These are phyloP conservation scores for Typha latifolia DNA, from an alignment of 176 grass and related monocot species.

Conservation along the genomic window DNA sequence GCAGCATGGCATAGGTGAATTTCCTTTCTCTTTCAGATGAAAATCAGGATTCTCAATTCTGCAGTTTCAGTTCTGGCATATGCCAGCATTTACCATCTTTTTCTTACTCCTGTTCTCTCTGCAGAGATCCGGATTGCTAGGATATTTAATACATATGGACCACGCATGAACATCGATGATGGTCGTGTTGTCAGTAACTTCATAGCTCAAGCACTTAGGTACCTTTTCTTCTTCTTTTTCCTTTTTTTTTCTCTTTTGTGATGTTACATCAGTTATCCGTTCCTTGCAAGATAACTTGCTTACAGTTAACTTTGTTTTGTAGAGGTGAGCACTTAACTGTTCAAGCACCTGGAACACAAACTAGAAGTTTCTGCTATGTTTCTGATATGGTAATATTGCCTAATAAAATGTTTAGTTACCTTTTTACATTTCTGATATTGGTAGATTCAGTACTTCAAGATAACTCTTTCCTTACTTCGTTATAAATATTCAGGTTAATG, in stretches of 20 bases:
- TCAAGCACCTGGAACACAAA: slow-evolving; percentile 97
- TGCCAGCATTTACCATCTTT: neutral
- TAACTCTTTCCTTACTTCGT: slow-evolving; percentile 10
- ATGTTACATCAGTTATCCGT: slow-evolving; percentile 1
- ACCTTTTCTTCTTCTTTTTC: slow-evolving; percentile 29
- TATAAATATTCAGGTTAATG: slow-evolving; percentile 66
- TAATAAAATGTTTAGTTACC: neutral
- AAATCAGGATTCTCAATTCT: neutral
- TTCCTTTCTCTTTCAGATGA: neutral
- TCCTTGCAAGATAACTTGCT: neutral
- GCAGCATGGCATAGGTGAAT: slow-evolving; percentile 90
- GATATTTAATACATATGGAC: slow-evolving; percentile 99
- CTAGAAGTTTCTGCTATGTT: slow-evolving; percentile 97
- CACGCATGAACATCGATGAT: slow-evolving; percentile 99
- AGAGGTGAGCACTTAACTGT: slow-evolving; percentile 84
- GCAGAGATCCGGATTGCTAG: slow-evolving; percentile 96
- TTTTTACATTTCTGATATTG: neutral
- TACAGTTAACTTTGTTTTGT: slow-evolving; percentile 33
- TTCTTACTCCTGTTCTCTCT: neutral
- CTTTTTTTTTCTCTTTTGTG: slow-evolving; percentile 11
- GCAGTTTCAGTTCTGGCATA: neutral
- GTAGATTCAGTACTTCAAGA: neutral
- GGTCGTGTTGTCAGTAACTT: slow-evolving; percentile 99
- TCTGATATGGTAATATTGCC: slow-evolving; percentile 60
- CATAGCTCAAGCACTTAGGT: slow-evolving; percentile 98